Conservation (phyloP, 257 asterid species). For the Solanum commersonii region DNA sequence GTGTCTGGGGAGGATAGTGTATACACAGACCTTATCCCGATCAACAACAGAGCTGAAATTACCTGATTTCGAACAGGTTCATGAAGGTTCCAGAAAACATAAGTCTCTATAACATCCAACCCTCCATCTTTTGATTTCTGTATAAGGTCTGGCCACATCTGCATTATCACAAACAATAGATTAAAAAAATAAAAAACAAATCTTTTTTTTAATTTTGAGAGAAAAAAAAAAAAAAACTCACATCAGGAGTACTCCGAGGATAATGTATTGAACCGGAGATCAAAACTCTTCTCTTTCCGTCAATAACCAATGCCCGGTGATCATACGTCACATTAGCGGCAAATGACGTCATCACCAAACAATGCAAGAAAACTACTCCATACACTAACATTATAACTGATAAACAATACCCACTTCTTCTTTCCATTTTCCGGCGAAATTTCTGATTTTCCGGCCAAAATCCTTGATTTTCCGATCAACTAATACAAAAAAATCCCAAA, state of each 20-base stretch:
- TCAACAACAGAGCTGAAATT: not conserved
- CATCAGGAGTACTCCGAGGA: constrained; percentile 80
- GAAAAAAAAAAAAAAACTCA: not conserved
- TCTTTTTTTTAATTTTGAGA: not conserved
- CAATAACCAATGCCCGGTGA: constrained; percentile 55
- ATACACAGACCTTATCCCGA: not conserved
- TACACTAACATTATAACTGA: constrained; percentile 3
- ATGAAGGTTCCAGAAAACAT: constrained; percentile 81
- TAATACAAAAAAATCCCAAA: not conserved
- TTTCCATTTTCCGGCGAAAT: not conserved
- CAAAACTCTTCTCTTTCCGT: constrained; percentile 45
- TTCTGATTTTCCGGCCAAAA: not conserved
- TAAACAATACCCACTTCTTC: not conserved
- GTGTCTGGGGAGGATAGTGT: not conserved
- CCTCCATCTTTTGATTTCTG: constrained; percentile 86
- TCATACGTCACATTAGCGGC: constrained; percentile 71
- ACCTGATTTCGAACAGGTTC: constrained; percentile 83
- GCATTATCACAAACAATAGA: not conserved
- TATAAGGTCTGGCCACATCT: constrained; percentile 95
- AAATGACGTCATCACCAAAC: constrained; percentile 23
- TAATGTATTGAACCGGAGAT: constrained; percentile 74
- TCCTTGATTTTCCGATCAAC: not conserved
- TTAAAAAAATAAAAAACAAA: not conserved
- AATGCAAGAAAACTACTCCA: constrained; percentile 3
- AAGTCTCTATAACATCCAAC: constrained; percentile 66